Evolutionary conservation across 139 green algal genomes (phyloP), one percentile per base, ranked within the genome.

Genomic region (Eudorina sp.): DNA sequence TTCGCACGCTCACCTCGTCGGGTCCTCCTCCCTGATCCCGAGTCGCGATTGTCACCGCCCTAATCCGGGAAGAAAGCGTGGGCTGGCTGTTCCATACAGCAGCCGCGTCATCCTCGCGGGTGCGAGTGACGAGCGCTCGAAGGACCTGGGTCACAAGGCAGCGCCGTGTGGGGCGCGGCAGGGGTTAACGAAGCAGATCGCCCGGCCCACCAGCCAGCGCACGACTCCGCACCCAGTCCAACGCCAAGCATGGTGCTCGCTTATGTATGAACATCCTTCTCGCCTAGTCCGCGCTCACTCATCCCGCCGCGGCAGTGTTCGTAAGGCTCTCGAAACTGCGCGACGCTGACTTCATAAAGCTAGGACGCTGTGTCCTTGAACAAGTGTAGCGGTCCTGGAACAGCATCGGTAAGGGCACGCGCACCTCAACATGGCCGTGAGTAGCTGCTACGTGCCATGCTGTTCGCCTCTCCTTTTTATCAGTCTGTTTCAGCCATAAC

Each of bases 351-450:
- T n/a, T n/a, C n/a, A n/a, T n/a, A n/a, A n/a, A n/a, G n/a, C n/a
- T n/a, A n/a, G n/a, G n/a, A n/a, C n/a, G n/a, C n/a, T n/a, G n/a
- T n/a, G n/a, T n/a, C n/a, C n/a, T n/a, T n/a, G n/a, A n/a, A n/a
- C n/a, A n/a, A n/a, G n/a, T n/a, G n/a, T n/a, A n/a, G n/a, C n/a
- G n/a, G n/a, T n/a, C n/a, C n/a, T n/a, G n/a, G n/a, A n/a, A n/a
- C n/a, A n/a, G n/a, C n/a, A n/a, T n/a, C n/a, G n/a, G n/a, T n/a
- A n/a, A n/a, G n/a, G n/a, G n/a, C n/a, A n/a, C n/a, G 19, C 80
- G 0, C 81, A 87, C 81, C 81, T 87, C 81, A 25, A 78, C 31
- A 19, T 68, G 43, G 9, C 81, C 81, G 16, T 68, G 38, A n/a
- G 36, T 45, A 11, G 81, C 81, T 1, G 81, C 81, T 1, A 78